Conservation (phyloP, 768 basidiomycete genomes). For the Mycena rosella region DNA sequence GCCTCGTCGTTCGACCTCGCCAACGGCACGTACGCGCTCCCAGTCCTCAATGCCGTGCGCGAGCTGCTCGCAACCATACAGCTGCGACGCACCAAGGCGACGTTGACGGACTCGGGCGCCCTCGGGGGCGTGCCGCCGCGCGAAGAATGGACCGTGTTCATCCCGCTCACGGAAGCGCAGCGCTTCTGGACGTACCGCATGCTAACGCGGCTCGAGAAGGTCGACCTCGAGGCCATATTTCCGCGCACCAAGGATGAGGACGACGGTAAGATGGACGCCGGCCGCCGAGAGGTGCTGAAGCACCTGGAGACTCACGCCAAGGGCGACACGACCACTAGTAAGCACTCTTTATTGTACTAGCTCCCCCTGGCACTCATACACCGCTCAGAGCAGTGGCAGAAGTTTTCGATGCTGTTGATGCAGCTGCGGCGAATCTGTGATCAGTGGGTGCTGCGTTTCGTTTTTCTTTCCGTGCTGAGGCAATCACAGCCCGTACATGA, state of each 20-base stretch:
- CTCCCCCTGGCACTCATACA: not conserved
- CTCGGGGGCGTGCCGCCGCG: conserved; percentile 61
- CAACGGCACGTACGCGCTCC: conserved; percentile 63
- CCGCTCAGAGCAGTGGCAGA: conserved; percentile 61
- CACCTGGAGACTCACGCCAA: conserved; percentile 55
- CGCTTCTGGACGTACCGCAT: conserved; percentile 73
- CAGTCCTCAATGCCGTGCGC: conserved; percentile 62
- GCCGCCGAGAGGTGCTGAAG: conserved; percentile 55
- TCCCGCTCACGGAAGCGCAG: conserved; percentile 71
- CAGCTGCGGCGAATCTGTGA: conserved; percentile 80
- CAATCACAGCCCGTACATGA: conserved; percentile 61
- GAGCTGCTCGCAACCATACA: conserved; percentile 64
- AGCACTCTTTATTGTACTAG: conserved; percentile 37
- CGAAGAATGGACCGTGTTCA: conserved; percentile 68
- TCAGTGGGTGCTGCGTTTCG: conserved; percentile 56
- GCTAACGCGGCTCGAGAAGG: conserved; percentile 63
- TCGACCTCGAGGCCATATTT: conserved; percentile 65
- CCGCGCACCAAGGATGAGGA: conserved; percentile 42
- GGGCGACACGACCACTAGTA: conserved; percentile 42
- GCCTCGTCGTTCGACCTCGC: conserved; percentile 66
- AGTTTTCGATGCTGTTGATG: conserved; percentile 77
- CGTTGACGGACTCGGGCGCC: conserved; percentile 44
- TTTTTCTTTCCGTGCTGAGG: not conserved
- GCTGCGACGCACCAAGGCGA: conserved; percentile 71
- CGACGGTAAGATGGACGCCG: conserved; percentile 47